Base-by-base conservation (phyloP, 306 rosid species). In the Pyrus bretschneideri region DNA sequence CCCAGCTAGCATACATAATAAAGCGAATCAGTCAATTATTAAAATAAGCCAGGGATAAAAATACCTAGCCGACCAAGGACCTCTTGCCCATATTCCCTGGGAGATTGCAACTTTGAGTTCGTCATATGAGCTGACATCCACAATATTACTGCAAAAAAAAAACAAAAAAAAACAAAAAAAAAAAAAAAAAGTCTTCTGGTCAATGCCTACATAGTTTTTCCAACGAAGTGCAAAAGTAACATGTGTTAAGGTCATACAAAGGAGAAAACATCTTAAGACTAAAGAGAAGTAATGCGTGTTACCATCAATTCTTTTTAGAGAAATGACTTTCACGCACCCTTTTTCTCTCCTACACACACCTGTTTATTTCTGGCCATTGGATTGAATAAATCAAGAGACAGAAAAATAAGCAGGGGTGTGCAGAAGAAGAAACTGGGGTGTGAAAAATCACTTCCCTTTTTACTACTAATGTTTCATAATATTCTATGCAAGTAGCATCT, bases 51-150 rank as follows among this genome's bases (percentile, higher is more conserved):
- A 64, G 61, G 46, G 71, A 5, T 51, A 74, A 66, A n/a, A 64
- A 71, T 86, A 95, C 98, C 96, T 89, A 60, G 98, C 98, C 42
- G 98, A 95, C 98, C 98, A 95, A 57, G 98, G 97, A 70, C 97
- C 97, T 83, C 97, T 88, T 61, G 99, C 99, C 99, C 99, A 95
- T 90, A 90, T 93, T 21, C 98, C 98, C 82, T 87, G 82, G 40
- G 95, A 84, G 78, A 95, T 89, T 49, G 93, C 98, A 15, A 44
- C 86, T 89, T 92, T 92, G 82, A 95, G 99, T 80, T 95, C 99
- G 79, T 88, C 85, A 42, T 95, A 95, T 49, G 97, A 85, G 76
- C 83, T 88, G 61, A 95, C 97, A 83, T 95, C 97, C 59, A 95
- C 86, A 71, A 93, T 88, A 77, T 92, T 92, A 76, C 99, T 95